Percentiles rank a stretch among this genome's conserved stretches.
These are phyloP conservation scores for Tephrocybe rancida DNA, from an alignment of 768 basidiomycete genomes.

Conservation along the genomic window DNA sequence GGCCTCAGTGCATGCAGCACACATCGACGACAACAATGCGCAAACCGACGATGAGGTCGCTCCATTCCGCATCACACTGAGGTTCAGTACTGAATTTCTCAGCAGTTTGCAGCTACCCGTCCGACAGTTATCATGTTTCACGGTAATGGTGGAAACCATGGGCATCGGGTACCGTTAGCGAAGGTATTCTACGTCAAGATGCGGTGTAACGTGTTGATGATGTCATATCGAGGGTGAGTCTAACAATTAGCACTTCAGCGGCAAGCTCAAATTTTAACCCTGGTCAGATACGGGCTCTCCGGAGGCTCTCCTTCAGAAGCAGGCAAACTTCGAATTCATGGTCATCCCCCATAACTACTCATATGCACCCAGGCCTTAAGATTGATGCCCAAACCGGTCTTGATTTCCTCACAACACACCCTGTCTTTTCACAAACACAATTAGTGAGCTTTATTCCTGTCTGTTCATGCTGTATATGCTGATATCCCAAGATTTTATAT, in stretches of 20 bases:
- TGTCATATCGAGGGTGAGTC: constrained; percentile 88
- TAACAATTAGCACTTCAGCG: neutral
- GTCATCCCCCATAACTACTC: neutral
- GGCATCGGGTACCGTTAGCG: constrained; percentile 90
- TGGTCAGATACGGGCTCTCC: constrained; percentile 78
- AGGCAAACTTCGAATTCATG: constrained; percentile 42
- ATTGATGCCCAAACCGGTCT: constrained; percentile 86
- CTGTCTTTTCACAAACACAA: constrained; percentile 62
- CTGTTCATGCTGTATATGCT: neutral
- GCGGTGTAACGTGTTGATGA: constrained; percentile 93
- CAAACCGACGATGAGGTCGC: constrained; percentile 62
- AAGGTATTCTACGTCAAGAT: constrained; percentile 78
- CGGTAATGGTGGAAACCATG: constrained; percentile 85
- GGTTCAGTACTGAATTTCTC: neutral
- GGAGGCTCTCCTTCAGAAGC: constrained; percentile 87
- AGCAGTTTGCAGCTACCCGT: constrained; percentile 48
- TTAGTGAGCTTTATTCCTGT: constrained; percentile 46
- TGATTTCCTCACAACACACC: constrained; percentile 69
- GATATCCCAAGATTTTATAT: constrained; percentile 61
- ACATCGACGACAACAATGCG: constrained; percentile 36
- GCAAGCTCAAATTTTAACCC: neutral
- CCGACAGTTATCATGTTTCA: constrained; percentile 95
- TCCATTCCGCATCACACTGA: neutral
- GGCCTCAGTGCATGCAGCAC: constrained; percentile 31
- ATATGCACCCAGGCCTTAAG: constrained; percentile 57